Conservation (phyloP, 768 basidiomycete species). For the Termitomyces sp. region DNA sequence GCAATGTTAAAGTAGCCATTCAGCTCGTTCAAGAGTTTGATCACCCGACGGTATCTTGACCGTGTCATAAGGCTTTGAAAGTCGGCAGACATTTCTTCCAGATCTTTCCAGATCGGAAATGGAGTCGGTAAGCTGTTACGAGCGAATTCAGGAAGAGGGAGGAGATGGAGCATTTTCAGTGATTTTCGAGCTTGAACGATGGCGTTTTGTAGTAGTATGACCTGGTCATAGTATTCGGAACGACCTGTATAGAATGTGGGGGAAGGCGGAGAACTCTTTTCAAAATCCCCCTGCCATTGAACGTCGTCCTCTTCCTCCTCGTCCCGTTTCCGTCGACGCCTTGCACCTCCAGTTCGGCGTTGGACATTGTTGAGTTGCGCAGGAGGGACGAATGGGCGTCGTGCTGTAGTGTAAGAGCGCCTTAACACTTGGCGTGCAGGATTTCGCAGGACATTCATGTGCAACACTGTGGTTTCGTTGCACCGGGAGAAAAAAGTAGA, state of each 20-base stretch:
- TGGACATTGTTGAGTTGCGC: conserved; percentile 23
- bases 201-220: conserved; percentile 64
- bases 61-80: conserved; percentile 63
- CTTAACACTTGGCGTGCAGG: conserved; percentile 19
- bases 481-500: conserved; percentile 14
- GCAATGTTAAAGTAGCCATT: conserved; percentile 62
- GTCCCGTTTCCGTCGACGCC: conserved; percentile 16
- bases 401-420: conserved; percentile 21
- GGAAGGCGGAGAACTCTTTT: conserved; percentile 48
- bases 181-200: conserved; percentile 53
- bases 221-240: conserved; percentile 68
- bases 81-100: conserved; percentile 52
- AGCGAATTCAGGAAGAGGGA: conserved; percentile 76
- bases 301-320: conserved; percentile 14
- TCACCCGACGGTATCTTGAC: conserved; percentile 65
- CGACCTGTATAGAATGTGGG: conserved; percentile 85
- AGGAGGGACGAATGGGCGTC: conserved; percentile 33
- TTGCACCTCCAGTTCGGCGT: conserved; percentile 9
- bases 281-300: conserved; percentile 13
- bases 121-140: conserved; percentile 54
- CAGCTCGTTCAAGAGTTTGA: conserved; percentile 61
- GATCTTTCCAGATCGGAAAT: conserved; percentile 66
- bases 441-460: conserved; percentile 28
- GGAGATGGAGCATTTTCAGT: conserved; percentile 63
- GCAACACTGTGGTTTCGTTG: not conserved